Evolutionary conservation across 257 asterid species (phyloP), one percentile per base, ranked within the genome.

Genomic region (Forsythia viridissima): DNA sequence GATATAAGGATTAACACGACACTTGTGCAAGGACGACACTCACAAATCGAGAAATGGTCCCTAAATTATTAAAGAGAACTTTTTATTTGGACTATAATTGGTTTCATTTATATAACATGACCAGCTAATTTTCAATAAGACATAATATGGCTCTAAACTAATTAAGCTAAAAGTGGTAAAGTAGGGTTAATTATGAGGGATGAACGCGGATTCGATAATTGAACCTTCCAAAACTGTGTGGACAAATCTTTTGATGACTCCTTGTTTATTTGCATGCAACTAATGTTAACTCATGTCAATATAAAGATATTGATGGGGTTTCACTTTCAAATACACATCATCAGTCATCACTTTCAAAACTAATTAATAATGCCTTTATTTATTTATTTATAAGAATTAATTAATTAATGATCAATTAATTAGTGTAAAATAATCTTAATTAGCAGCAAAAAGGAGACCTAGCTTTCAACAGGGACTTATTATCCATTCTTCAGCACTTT

Each of bases 111-210:
- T 69, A 12, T 65, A 20, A 40, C 78, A 76, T 55, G 61, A 78
- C 67, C 41, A 41, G 46, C 43, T 68, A 74, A 30, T 52, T 61
- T 67, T 48, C 69, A 15, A 18, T 4, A 69, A 75, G 69, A 74
- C 84, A 80, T 81, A 80, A 83, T 80, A 63, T 77, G 89, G 76
- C 85, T 83, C 82, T 16, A 16, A 52, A 52, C 38, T 21, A 63
- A 21, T 30, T 63, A 63, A 21, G 83, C 69, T 78, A 71, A 74
- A 70, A 51, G 39, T 3, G 16, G 16, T 24, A 63, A 3, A 63
- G 69, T 24, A 63, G 7, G 74, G 24, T 52, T 61, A 24, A 13
- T 66, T 37, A 46, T 20, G 78, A n/a, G 48, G 13, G 30, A 21
- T 41, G 63, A 83, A 61, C 81, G 52, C 69, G 76, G 79, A 75